Conservation (phyloP, 129 eudicot species). For the Flaveria sonorensis region DNA sequence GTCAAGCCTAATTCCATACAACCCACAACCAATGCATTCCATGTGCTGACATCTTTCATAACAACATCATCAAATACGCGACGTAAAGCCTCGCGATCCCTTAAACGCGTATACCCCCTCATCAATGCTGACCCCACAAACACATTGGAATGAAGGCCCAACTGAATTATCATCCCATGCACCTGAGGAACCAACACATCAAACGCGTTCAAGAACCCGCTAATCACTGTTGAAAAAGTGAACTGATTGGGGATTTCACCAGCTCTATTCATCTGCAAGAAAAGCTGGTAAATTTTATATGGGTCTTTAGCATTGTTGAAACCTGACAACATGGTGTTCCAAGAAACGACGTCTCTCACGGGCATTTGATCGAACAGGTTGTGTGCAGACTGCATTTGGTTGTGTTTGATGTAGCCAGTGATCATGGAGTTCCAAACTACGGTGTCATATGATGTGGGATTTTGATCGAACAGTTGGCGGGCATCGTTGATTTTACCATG, state of each 20-base stretch:
- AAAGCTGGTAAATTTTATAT: constrained; percentile 28
- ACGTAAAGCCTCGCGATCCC: constrained; percentile 32
- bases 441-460: constrained; percentile 37
- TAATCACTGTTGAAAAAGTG: constrained; percentile 57
- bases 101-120: constrained; percentile 62
- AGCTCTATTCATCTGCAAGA: constrained; percentile 47
- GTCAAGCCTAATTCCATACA: constrained; percentile 74
- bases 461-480: constrained; percentile 55
- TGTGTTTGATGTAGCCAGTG: constrained; percentile 43
- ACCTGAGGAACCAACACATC: constrained; percentile 63
- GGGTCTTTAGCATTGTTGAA: constrained; percentile 39
- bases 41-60: constrained; percentile 52
- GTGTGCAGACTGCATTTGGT: constrained; percentile 54
- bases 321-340: constrained; percentile 78
- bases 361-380: constrained; percentile 75
- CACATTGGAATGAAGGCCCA: constrained; percentile 52
- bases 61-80: constrained; percentile 63
- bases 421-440: constrained; percentile 72
- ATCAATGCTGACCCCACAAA: constrained; percentile 78
- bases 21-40: constrained; percentile 79
- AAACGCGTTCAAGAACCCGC: constrained; percentile 39
- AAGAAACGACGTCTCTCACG: constrained; percentile 65
- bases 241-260: constrained; percentile 52
- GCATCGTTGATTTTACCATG: constrained; percentile 49
- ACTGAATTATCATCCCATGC: constrained; percentile 46